Conservation (phyloP, 768 basidiomycete genomes). For the Hygrocybe coccinea region DNA sequence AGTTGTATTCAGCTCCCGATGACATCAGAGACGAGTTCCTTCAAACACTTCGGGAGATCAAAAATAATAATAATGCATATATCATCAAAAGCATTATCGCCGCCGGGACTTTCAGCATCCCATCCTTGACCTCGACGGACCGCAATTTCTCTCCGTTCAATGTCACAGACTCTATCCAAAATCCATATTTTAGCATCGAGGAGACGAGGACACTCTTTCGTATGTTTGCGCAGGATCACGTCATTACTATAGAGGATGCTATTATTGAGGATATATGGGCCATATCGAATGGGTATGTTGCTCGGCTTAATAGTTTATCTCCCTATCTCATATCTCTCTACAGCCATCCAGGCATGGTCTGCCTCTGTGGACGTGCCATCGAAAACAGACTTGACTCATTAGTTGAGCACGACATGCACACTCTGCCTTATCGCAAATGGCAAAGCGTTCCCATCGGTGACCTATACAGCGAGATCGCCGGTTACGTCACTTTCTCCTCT, state of each 20-base stretch:
- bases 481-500: conserved; percentile 5
- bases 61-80: background rate
- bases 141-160: background rate
- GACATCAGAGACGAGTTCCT: background rate
- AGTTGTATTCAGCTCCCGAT: background rate
- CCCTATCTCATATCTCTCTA: background rate
- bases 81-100: no score
- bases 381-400: background rate
- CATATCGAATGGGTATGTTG: conserved; percentile 1
- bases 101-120: no score
- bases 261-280: conserved; percentile 1
- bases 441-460: background rate
- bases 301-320: background rate
- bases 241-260: background rate
- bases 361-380: background rate
- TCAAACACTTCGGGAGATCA: no score
- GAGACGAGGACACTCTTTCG: background rate
- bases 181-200: background rate
- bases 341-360: background rate
- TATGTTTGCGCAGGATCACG: background rate
- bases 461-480: conserved; percentile 5
- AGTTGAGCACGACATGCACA: background rate
- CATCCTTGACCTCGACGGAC: background rate
- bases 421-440: conserved; percentile 1
- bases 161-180: background rate